phyloP scores from a whole-genome alignment of 1,139 yeast genomes.

The Pichia sp. region DNA sequence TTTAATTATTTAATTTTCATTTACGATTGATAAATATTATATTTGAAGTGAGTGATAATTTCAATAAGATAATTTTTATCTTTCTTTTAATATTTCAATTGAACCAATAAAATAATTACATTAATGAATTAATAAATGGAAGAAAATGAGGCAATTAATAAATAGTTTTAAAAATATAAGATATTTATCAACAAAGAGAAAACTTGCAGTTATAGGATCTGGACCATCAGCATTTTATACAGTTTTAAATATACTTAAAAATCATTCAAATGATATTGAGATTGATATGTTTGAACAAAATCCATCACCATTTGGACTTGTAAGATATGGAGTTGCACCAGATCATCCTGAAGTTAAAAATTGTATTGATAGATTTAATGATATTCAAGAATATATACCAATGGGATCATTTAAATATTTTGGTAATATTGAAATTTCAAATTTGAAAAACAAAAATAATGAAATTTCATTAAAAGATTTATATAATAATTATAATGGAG shows the following conservation, averaged over 20 bases:
- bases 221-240: conserved; percentile 98
- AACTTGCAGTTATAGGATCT: conserved; percentile 78
- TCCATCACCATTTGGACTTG: conserved; percentile 88
- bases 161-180: not conserved
- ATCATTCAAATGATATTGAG: conserved; percentile 29
- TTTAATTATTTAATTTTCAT: no score
- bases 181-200: conserved; percentile 13
- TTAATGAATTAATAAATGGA: no score
- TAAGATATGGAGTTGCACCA: conserved; percentile 97
- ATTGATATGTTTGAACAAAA: conserved; percentile 69
- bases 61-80: no score
- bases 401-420: conserved; percentile 47
- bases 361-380: conserved; percentile 74
- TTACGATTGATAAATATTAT: no score
- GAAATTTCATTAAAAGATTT: conserved; percentile 39
- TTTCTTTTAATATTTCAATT: no score
- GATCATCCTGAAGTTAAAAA: conserved; percentile 97
- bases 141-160: no score
- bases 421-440: conserved; percentile 60
- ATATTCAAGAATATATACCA: conserved; percentile 32
- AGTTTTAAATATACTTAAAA: conserved; percentile 64
- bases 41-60: no score
- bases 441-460: conserved; percentile 31
- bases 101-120: no score
- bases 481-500: conserved; percentile 55